phyloP scores from a whole-genome alignment of 495 filamentous ascomycete genomes.

The Penicillium salamii region DNA sequence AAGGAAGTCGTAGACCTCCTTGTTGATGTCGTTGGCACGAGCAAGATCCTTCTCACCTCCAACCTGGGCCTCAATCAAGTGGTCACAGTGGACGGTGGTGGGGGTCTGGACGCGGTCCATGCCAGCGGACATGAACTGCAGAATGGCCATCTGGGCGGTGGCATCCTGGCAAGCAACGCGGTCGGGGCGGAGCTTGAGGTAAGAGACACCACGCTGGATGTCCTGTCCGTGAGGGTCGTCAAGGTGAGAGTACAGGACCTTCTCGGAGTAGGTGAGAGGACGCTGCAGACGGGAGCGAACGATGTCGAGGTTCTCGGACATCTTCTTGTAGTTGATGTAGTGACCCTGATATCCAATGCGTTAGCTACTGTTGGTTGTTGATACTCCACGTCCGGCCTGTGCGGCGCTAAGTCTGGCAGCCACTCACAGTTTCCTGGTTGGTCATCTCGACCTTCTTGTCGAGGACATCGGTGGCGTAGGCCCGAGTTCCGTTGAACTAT shows the following conservation, averaged over 20 bases:
- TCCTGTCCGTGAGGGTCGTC: constrained; percentile 96
- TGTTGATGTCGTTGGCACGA: constrained; percentile 91
- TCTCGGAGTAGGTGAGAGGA: constrained; percentile 94
- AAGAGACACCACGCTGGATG: constrained; percentile 90
- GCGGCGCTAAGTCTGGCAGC: background rate
- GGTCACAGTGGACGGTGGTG: constrained; percentile 97
- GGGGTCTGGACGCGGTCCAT: constrained; percentile 94
- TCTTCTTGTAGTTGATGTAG: constrained; percentile 87
- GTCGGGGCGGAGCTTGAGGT: constrained; percentile 94
- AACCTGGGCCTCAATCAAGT: constrained; percentile 97
- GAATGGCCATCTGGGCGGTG: constrained; percentile 98
- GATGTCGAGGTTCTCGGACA: constrained; percentile 93
- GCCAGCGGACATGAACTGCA: constrained; percentile 99
- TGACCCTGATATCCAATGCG: constrained; percentile 50
- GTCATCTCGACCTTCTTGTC: constrained; percentile 80
- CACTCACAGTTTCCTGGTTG: constrained; percentile 65
- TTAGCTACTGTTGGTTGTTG: background rate
- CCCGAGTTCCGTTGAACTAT: constrained; percentile 51
- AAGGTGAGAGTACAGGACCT: constrained; percentile 97
- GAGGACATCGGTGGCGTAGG: constrained; percentile 63
- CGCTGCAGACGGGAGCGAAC: constrained; percentile 86
- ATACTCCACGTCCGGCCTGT: background rate
- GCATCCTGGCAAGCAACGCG: constrained; percentile 99
- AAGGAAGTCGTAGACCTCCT: constrained; percentile 99
- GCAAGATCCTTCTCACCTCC: constrained; percentile 94